Base-by-base conservation (phyloP, 345 rosid genomes). In the Lumnitzera racemosa region DNA sequence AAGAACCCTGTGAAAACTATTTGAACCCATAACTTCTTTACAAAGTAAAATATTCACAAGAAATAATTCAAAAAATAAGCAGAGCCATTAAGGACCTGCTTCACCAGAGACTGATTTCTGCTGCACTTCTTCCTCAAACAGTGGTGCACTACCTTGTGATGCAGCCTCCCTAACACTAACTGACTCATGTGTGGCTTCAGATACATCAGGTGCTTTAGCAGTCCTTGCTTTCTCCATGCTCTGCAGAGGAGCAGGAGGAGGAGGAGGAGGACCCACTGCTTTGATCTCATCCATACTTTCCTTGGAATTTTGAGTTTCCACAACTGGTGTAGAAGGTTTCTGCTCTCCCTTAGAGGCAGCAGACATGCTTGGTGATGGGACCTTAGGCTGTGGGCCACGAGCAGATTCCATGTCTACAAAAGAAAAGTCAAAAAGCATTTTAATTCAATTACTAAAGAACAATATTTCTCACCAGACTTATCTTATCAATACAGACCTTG, bases 371-470 rank as follows among this genome's bases (percentile, higher is more conserved):
- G 96, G 97, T 57, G 96, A 90, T 56, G 87, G 89, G 73, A 57
- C 56, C 78, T 78, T 88, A 57, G 87, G 88, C 61, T 74, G 91
- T 43, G 80, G 83, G 73, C 76, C 78, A 49, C 83, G 79, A 50
- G 92, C 86, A 70, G 96, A 90, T 70, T 84, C 88, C 94, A 83
- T 80, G 79, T 89, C 94, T 89, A 70, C 53, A 57, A 24, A 61
- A 43, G 51, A 69, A 57, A 24, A 47, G 55, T 55, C 55, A 27
- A 60, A 29, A 13, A 16, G 57, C 6, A 55, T 54, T 51, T 70
- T 63, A 46, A 27, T 64, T 48, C 16, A 14, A 27, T 59, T 17
- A 46, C 24, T 47, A 52, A 27, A 53, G 47, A 15, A 58, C 10
- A 36, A 56, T 8, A 12, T 27, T 27, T 27, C 27, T 50, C 15